Evolutionary conservation across 2,329 filamentous ascomycete species (phyloP), one percentile per base, ranked within the genome.

Genomic region (Pyricularia pennisetigena): DNA sequence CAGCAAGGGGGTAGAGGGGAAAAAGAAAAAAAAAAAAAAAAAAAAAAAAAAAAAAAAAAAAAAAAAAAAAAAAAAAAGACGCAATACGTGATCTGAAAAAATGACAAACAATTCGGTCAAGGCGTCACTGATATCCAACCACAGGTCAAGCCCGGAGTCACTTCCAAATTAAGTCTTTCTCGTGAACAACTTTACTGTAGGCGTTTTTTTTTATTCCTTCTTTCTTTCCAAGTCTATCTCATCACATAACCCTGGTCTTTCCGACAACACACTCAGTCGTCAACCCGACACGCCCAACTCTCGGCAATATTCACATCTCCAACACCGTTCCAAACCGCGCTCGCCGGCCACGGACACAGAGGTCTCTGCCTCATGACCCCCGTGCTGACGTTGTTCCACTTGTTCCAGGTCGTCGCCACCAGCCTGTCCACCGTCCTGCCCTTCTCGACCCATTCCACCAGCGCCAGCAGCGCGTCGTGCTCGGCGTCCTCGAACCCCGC

Each of bases 361-460:
- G 62, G 59, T 16, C 67, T 64, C 67, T 68, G 67, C 30, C 67
- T 64, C 29, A 29, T 16, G 16, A 68, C 67, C 3, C 67, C 67
- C 0, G 61, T 64, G 32, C 32, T 32, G 28, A 32, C 30, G 35
- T 68, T 54, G 23, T 28, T 20, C 28, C 14, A 9, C 30, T n/a
- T 29, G 16, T 59, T 68, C 67, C 67, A 68, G 16, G 67, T 54
- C 59, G 67, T 68, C 12, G 67, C 67, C 35, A 68, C 67, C 29
- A 68, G 24, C 29, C 10, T n/a, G 57, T 68, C 66, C 24, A 68
- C 66, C 3, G 30, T 32, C 29, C 23, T 63, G 5, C 66, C 59
- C 3, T 14, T 16, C 59, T 68, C 66, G 35, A 68, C 66, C 66
- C 66, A 68, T 23, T 26, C 35, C 57, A 64, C 59, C 30, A 68